Evolutionary conservation across 2,329 filamentous ascomycete genomes (phyloP), one percentile per base, ranked within the genome.

Genomic region (Clarireedia sp.): DNA sequence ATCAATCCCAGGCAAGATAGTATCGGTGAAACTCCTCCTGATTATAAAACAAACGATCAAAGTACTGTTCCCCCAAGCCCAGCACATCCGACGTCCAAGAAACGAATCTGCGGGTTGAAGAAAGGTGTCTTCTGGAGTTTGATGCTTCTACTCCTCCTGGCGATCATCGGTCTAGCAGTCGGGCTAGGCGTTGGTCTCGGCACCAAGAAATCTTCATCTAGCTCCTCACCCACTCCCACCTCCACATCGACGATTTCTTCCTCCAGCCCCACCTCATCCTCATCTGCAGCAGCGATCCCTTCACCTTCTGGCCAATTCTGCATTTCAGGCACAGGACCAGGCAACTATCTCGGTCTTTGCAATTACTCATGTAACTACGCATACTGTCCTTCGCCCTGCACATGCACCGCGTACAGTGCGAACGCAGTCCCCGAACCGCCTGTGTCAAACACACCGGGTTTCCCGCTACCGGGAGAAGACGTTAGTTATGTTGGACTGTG

Each of bases 401-500:
- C 56, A 8, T 67, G 64, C 33, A 59, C 60, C 8, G 51, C 55
- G 2, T 61, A 49, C 17, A 62, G 40, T 21, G 23, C 61, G 8
- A 54, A 49, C 19, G 60, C 51, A 3, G 51, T 62, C 3, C 52
- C 61, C 1, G 55, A 57, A 16, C 61, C 60, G 3, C 59, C 66
- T 12, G 53, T 56, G 10, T 70, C 64, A n/a, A 68, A 69, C 0
- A 60, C 62, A 0, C 48, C 66, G 4, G 71, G 72, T 0, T 72
- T 69, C 36, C 72, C 73, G 3, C 49, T 68, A 0, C 55, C 65
- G 0, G 70, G 69, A 1, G 59, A 68, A 24, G 63, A 66, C 33
- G 67, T 70, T 1, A 64, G 66, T 3, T 78, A 77, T 58, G 58
- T 69, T 26, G 74, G 74, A 0, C 67, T 78, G 7, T 78, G 75